phyloP scores from a whole-genome alignment of 768 basidiomycete species.

The Macrocybe gigantea region DNA sequence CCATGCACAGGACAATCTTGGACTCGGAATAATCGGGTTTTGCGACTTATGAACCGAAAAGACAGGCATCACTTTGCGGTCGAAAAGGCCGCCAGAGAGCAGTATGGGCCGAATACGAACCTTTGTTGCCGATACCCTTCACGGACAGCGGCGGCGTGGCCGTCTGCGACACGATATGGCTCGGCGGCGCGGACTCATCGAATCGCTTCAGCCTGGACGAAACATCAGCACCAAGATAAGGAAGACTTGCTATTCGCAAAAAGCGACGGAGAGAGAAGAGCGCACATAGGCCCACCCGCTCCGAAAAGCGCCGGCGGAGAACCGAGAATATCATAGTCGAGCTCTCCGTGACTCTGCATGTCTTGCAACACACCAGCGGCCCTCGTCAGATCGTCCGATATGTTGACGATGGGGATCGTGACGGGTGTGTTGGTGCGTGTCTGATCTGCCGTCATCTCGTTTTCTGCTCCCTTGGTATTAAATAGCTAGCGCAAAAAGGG shows the following conservation, averaged over 20 bases:
- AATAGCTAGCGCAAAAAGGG: not conserved
- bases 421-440: conserved; percentile 2
- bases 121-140: conserved; percentile 86
- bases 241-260: not conserved
- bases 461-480: conserved; percentile 18
- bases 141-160: conserved; percentile 79
- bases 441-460: not conserved
- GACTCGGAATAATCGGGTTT: conserved; percentile 98
- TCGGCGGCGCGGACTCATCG: conserved; percentile 67
- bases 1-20: conserved; percentile 98
- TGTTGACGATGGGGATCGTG: conserved; percentile 22
- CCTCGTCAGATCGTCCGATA: conserved; percentile 41
- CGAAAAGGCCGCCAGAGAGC: not conserved
- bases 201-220: conserved; percentile 66
- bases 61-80: conserved; percentile 3
- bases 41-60: conserved; percentile 48
- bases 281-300: conserved; percentile 73
- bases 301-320: conserved; percentile 60
- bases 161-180: conserved; percentile 65
- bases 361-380: conserved; percentile 48
- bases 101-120: conserved; percentile 28
- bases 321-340: conserved; percentile 30
- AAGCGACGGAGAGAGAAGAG: conserved; percentile 2
- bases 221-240: not conserved
- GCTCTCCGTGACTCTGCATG: conserved; percentile 35